Conservation (phyloP, 495 filamentous ascomycete species). For the Diplogelasinospora grovesii region DNA sequence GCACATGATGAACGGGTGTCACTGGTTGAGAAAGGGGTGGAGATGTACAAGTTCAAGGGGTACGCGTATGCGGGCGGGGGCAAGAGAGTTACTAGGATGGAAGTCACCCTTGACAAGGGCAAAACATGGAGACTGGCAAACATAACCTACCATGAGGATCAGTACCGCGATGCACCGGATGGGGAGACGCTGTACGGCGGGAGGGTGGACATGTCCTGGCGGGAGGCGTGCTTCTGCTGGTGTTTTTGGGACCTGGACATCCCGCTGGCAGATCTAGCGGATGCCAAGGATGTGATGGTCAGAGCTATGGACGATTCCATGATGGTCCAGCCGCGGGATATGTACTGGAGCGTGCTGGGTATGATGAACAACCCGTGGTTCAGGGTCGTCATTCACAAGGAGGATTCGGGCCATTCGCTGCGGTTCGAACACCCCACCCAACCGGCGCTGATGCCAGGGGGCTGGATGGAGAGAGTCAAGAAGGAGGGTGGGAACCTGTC, state of each 20-base stretch:
- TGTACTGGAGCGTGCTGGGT: slow-evolving; percentile 94
- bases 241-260: slow-evolving; percentile 87
- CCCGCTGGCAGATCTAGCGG: slow-evolving; percentile 51
- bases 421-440: slow-evolving; percentile 90
- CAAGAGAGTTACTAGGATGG: slow-evolving; percentile 74
- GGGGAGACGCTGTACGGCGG: slow-evolving; percentile 69
- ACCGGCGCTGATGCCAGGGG: slow-evolving; percentile 66
- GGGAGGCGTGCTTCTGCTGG: slow-evolving; percentile 86
- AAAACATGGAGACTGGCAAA: slow-evolving; percentile 75
- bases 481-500: slow-evolving; percentile 73
- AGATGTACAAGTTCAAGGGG: slow-evolving; percentile 61
- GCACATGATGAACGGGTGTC: slow-evolving; percentile 68
- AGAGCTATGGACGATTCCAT: slow-evolving; percentile 90
- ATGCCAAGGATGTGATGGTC: slow-evolving; percentile 69
- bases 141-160: slow-evolving; percentile 81
- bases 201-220: slow-evolving; percentile 71
- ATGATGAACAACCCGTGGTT: slow-evolving; percentile 99
- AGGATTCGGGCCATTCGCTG: slow-evolving; percentile 55
- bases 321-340: slow-evolving; percentile 81
- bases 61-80: slow-evolving; percentile 92
- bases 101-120: slow-evolving; percentile 81
- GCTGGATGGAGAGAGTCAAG: slow-evolving; percentile 97
- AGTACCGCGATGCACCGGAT: slow-evolving; percentile 61
- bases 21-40: slow-evolving; percentile 36
- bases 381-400: slow-evolving; percentile 69